Conservation (phyloP, 176 grass and related monocot species). For the Oryza coarctata region DNA sequence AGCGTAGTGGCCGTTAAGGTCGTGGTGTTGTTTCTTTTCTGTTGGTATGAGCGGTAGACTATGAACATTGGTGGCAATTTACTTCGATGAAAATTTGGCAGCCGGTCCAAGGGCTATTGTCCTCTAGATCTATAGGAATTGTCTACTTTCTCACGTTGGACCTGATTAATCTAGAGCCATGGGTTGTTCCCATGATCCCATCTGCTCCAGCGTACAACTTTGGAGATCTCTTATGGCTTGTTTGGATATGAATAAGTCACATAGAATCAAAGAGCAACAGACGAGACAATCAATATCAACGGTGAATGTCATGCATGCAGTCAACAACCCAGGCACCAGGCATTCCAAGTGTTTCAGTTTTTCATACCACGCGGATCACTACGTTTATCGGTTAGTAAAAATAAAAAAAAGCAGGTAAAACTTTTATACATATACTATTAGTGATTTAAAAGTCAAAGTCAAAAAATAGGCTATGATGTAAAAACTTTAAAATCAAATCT, state of each 20-base stretch:
- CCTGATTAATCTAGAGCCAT: not conserved
- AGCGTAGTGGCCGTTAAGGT: no score
- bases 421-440: no score
- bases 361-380: not conserved
- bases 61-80: not conserved
- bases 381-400: no score
- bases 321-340: not conserved
- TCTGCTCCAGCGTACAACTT: not conserved
- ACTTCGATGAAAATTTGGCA: not conserved
- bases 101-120: no score
- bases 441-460: no score
- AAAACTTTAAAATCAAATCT: no score
- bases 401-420: no score
- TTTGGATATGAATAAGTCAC: no score
- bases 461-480: no score
- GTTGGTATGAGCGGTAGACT: not conserved
- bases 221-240: not conserved
- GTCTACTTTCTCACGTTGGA: not conserved
- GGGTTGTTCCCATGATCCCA: not conserved
- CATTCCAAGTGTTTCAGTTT: not conserved
- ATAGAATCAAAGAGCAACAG: no score
- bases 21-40: not conserved
- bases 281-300: no score
- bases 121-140: not conserved
- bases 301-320: not conserved